phyloP scores from a whole-genome alignment of 192 early-diverging fungal species.

The Borealophlyctis nickersoniae region DNA sequence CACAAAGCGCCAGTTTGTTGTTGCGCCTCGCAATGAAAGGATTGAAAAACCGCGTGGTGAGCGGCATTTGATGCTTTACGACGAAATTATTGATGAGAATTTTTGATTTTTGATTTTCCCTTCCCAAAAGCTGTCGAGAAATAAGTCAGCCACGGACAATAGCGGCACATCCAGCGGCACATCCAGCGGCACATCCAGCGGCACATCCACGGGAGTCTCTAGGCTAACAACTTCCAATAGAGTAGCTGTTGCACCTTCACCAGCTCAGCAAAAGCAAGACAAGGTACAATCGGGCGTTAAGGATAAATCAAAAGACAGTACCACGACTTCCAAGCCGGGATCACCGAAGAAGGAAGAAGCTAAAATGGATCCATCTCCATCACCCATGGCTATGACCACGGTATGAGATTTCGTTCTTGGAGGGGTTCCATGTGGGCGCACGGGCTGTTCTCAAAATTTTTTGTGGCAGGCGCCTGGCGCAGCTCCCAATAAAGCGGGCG shows the following conservation, averaged over 20 bases:
- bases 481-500: not conserved
- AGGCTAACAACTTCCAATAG: slow-evolving; percentile 41
- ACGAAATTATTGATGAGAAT: not conserved
- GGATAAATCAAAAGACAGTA: slow-evolving; percentile 23
- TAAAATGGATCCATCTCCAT: slow-evolving; percentile 22
- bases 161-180: too few relatives aligned
- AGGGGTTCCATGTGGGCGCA: slow-evolving; percentile 3
- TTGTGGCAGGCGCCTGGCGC: not conserved
- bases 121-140: slow-evolving; percentile 39
- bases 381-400: not conserved
- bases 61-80: not conserved
- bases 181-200: too few relatives aligned
- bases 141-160: slow-evolving; percentile 31
- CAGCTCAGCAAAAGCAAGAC: slow-evolving; percentile 20
- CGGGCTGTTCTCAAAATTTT: not conserved
- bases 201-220: slow-evolving; percentile 10
- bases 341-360: slow-evolving; percentile 22
- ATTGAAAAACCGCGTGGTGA: slow-evolving; percentile 50
- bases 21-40: slow-evolving; percentile 42
- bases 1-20: not conserved
- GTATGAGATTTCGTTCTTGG: not conserved
- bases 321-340: slow-evolving; percentile 3
- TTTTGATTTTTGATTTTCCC: slow-evolving; percentile 5
- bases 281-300: slow-evolving; percentile 13
- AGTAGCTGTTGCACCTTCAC: slow-evolving; percentile 39